These are phyloP conservation scores for Deuterostichococcus epilithicus DNA, from an alignment of 139 green algal genomes.

Conservation along the genomic window DNA sequence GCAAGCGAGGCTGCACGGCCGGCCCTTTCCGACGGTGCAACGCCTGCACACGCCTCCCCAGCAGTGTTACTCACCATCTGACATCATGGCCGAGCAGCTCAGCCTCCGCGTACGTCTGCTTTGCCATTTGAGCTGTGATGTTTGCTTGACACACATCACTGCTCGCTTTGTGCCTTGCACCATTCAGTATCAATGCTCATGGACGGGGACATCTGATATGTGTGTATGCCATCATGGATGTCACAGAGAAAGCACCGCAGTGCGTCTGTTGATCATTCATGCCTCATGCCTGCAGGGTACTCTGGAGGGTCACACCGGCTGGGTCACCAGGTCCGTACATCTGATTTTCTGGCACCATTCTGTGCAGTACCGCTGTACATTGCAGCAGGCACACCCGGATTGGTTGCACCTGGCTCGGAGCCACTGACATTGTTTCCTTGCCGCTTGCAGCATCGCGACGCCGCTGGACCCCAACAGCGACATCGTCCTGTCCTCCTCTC, in stretches of 20 bases:
- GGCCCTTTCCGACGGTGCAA: not conserved
- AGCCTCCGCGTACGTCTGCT: not conserved
- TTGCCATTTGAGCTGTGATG: not conserved
- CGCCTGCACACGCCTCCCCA: not conserved
- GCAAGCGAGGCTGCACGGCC: too few relatives aligned
- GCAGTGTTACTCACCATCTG: not conserved
- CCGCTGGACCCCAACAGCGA: slow-evolving; percentile 92
- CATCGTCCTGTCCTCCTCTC: slow-evolving; percentile 87
- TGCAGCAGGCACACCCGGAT: too few relatives aligned
- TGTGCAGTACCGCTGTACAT: too few relatives aligned
- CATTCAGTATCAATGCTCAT: too few relatives aligned
- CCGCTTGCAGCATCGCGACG: slow-evolving; percentile 76
- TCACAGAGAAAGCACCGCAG: slow-evolving; percentile 9
- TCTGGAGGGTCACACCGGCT: slow-evolving; percentile 23
- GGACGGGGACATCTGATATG: not conserved
- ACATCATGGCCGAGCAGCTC: not conserved
- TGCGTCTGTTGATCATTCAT: not conserved
- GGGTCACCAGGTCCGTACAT: slow-evolving; percentile 20
- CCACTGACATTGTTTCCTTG: too few relatives aligned
- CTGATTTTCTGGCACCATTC: too few relatives aligned
- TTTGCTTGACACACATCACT: not conserved
- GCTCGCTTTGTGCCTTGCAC: too few relatives aligned
- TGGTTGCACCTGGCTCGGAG: too few relatives aligned
- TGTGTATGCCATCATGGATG: not conserved
- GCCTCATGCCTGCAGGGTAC: not conserved